Conservation (phyloP, 768 basidiomycete genomes). For the Trametes gibbosa region DNA sequence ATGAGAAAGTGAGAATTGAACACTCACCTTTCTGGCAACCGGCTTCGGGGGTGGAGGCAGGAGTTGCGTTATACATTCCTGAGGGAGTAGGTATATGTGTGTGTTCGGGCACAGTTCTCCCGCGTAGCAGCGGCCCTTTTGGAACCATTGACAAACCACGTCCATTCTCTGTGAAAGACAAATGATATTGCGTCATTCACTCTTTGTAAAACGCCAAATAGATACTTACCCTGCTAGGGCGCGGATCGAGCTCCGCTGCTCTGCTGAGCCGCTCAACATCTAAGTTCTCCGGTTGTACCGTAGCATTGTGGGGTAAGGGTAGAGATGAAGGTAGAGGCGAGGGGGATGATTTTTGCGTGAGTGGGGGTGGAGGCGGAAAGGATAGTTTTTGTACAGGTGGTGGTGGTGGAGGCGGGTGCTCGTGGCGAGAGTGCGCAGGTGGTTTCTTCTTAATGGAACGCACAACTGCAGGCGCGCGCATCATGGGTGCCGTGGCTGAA, state of each 20-base stretch:
- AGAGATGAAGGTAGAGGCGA: neutral
- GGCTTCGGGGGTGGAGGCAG: neutral
- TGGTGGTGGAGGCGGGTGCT: neutral
- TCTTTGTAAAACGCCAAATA: neutral
- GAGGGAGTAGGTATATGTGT: constrained; percentile 9
- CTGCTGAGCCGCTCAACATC: neutral
- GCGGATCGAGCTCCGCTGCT: neutral
- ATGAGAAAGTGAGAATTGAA: neutral
- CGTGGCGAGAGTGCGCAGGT: too few species aligned
- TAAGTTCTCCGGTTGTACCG: neutral
- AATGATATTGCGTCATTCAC: neutral
- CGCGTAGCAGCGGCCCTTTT: constrained; percentile 8
- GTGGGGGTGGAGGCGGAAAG: neutral
- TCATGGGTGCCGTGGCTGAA: neutral
- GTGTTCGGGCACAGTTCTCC: constrained; percentile 11
- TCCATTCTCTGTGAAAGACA: neutral
- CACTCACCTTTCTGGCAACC: neutral
- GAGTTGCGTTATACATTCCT: neutral
- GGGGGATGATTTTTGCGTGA: neutral
- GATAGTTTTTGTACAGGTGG: neutral
- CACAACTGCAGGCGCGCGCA: neutral
- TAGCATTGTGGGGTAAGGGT: neutral
- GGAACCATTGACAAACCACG: constrained; percentile 15
- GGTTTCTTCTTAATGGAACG: too few species aligned
- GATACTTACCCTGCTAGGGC: neutral